Conservation (phyloP, 148 eudicot species). For the Nepenthes mirabilis region DNA sequence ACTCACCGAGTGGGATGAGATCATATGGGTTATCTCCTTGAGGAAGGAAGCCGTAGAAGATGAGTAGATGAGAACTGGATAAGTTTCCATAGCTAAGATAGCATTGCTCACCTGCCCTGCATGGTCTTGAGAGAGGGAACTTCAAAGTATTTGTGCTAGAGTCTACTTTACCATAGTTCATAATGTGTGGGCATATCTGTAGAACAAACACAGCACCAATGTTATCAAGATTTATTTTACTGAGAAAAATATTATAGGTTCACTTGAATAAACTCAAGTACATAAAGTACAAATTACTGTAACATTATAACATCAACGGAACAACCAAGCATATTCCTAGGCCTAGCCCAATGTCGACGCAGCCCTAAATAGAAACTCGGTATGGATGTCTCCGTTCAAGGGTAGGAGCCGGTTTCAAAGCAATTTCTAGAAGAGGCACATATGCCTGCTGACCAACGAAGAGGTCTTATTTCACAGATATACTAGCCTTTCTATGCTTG, state of each 20-base stretch:
- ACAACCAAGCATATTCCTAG: too few species aligned
- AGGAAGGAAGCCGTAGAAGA: conserved; percentile 82
- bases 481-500: background rate
- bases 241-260: background rate
- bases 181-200: conserved; percentile 76
- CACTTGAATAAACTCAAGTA: background rate
- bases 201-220: conserved; percentile 3
- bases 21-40: conserved; percentile 63
- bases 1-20: conserved; percentile 71
- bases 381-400: too few species aligned
- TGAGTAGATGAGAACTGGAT: conserved; percentile 77
- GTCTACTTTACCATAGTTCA: conserved; percentile 79
- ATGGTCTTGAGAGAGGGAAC: conserved; percentile 71
- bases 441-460: too few species aligned
- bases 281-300: too few species aligned
- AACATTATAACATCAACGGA: too few species aligned
- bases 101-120: conserved; percentile 81
- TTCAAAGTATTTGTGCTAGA: conserved; percentile 45
- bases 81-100: conserved; percentile 78
- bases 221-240: background rate
- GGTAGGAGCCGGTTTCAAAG: too few species aligned
- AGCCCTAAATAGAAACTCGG: too few species aligned
- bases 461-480: background rate
- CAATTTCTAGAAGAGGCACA: too few species aligned
- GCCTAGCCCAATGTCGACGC: too few species aligned